Base-by-base conservation (phyloP, 2,329 filamentous ascomycete genomes). In the Fusarium stilboides region DNA sequence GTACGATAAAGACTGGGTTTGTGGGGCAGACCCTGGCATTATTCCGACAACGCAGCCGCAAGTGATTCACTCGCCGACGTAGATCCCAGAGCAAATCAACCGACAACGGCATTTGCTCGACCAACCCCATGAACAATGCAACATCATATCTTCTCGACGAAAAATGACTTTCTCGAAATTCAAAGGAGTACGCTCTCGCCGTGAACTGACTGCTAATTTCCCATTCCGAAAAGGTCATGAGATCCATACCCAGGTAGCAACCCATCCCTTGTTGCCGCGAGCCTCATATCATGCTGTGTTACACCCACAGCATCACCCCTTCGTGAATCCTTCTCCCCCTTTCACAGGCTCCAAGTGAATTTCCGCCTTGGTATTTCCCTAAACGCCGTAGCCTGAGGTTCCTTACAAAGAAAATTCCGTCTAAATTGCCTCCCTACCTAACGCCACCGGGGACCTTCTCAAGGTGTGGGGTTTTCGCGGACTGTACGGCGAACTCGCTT, bases 401-500 rank as follows among this genome's bases (percentile, higher is more conserved):
- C 65, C 46, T 59, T 52, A 57, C 57, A 68, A 69, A 68, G 56
- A 65, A 65, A 58, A 19, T 56, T 34, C 46, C 42, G 62, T 61
- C 57, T 70, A 65, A 58, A 63, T 64, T 50, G 28, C 57, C 59
- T 58, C 63, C 53, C 49, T 50, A 26, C 40, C 37, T 28, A 45
- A 47, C 40, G 46, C 24, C 42, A 39, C 28, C 14, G 15, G 26
- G n/a, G n/a, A 19, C 24, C 31, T 19, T 20, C 24, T 75, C 61
- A 94, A 54, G 91, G 91, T 49, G 92, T 91, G 15, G 92, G 93
- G 79, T 98, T 97, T 71, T 98, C 94, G 74, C 89, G 91, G 59
- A 99, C 96, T 20, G 97, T 91, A 63, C 92, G 90, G 77, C 89
- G 90, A 67, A 99, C 91, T 69, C 94, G 92, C 80, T 90, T 92